phyloP scores from a whole-genome alignment of 2,329 filamentous ascomycete genomes.

The Dothistroma pini region DNA sequence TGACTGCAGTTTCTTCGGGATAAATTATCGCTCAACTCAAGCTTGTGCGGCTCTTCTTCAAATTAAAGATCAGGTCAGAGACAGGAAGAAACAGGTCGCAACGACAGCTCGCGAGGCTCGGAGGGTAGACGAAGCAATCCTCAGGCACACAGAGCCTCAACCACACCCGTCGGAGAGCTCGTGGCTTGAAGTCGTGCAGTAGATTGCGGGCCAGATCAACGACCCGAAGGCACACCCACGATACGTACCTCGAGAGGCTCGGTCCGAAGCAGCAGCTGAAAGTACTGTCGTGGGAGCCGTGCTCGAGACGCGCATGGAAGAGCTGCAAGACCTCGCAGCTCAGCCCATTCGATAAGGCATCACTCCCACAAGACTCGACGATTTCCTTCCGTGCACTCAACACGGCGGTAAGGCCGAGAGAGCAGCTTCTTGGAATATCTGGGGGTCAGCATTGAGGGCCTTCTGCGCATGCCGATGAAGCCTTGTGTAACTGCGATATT shows the following conservation, averaged over 20 bases:
- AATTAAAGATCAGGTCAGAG: neutral
- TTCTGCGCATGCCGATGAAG: neutral
- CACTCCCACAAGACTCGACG: neutral
- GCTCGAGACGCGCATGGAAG: constrained; percentile 1
- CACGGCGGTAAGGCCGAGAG: neutral
- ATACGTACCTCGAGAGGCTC: neutral
- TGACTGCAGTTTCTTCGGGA: neutral
- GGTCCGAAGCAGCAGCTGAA: neutral
- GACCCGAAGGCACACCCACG: neutral
- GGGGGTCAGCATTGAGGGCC: neutral
- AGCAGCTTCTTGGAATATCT: neutral
- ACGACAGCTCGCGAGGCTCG: neutral
- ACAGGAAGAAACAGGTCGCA: neutral
- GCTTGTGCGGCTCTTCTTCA: neutral
- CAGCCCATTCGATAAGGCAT: neutral
- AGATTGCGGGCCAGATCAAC: neutral
- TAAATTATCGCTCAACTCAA: neutral
- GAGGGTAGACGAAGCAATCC: too few species aligned
- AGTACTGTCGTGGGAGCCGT: neutral
- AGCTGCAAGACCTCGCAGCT: neutral
- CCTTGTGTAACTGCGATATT: neutral
- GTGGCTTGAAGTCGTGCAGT: constrained; percentile 5
- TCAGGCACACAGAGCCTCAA: constrained; percentile 2
- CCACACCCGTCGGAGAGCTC: neutral
- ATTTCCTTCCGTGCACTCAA: neutral